These are phyloP conservation scores for Corchorus olitorius DNA, from an alignment of 345 rosid genomes.

Conservation along the genomic window DNA sequence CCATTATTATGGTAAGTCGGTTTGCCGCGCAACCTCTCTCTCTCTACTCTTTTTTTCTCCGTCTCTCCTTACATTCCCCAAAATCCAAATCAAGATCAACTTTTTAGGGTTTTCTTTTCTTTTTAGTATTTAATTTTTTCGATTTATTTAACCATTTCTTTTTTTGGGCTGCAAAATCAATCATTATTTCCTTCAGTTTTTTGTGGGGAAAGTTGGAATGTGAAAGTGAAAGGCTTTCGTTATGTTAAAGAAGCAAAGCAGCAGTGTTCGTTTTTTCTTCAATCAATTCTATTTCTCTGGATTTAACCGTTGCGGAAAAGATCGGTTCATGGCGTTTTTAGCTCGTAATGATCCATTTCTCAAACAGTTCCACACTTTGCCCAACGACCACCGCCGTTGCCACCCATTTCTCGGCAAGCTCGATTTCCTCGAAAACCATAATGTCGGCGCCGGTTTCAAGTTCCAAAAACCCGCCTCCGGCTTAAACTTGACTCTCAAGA, in stretches of 20 bases:
- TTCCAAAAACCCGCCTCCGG: conserved; percentile 4
- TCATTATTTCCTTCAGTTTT: not conserved
- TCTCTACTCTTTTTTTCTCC: not conserved
- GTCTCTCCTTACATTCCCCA: not conserved
- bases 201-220: conserved; percentile 33
- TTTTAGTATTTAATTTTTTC: not conserved
- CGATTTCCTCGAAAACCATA: conserved; percentile 22
- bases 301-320: conserved; percentile 6
- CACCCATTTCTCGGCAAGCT: conserved; percentile 15
- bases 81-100: not conserved
- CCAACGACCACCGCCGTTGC: conserved; percentile 15
- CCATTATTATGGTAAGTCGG: not conserved
- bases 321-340: conserved; percentile 36
- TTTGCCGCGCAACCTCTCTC: not conserved
- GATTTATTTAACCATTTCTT: not conserved
- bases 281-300: conserved; percentile 34
- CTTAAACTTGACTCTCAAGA: conserved; percentile 39
- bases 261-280: conserved; percentile 27
- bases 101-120: not conserved
- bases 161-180: not conserved
- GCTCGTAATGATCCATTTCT: conserved; percentile 24
- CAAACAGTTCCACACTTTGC: conserved; percentile 33
- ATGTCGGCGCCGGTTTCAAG: conserved; percentile 26
- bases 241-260: conserved; percentile 48
- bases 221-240: conserved; percentile 40